Evolutionary conservation across 75 land plant genomes (phyloP).

Genomic region (Pinus taeda): DNA sequence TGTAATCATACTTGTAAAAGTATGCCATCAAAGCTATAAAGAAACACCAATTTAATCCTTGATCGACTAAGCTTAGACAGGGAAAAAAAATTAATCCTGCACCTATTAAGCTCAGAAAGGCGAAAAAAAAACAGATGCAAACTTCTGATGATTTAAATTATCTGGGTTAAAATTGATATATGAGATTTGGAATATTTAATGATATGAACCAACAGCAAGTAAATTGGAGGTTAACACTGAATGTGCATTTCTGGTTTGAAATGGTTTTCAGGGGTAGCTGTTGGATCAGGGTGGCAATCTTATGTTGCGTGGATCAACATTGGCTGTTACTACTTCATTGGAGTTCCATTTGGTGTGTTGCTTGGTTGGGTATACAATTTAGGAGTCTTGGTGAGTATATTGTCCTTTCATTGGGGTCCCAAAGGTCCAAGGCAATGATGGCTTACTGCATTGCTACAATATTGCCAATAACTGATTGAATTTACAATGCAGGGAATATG

Average conservation of each 20-base stretch:
- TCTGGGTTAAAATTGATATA: too few relatives aligned
- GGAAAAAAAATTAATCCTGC: too few relatives aligned
- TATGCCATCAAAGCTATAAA: too few relatives aligned
- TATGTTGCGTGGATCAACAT: conserved; percentile 33
- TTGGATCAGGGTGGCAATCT: conserved; percentile 45
- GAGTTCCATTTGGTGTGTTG: conserved; percentile 21
- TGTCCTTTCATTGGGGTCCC: not conserved
- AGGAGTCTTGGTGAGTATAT: not conserved
- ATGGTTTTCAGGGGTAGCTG: conserved; percentile 19
- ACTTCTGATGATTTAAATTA: too few relatives aligned
- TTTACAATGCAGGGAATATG: conserved; percentile 54
- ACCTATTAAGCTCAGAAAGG: too few relatives aligned
- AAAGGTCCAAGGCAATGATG: conserved; percentile 35
- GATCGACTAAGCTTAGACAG: too few relatives aligned
- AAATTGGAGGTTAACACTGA: not conserved
- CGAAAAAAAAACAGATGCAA: too few relatives aligned
- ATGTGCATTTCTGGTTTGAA: not conserved
- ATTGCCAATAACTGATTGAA: conserved; percentile 16
- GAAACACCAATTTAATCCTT: too few relatives aligned
- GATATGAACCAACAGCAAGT: not conserved
- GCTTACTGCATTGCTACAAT: conserved; percentile 21
- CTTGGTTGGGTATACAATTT: conserved; percentile 18
- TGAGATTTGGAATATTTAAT: not conserved
- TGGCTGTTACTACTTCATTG: conserved; percentile 31
- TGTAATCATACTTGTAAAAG: too few relatives aligned